A percentile compares a stretch with the other conserved stretches of the same genome.
Conservation (phyloP, 1,139 yeast genomes). For the Entelexis sorbosivorans region DNA sequence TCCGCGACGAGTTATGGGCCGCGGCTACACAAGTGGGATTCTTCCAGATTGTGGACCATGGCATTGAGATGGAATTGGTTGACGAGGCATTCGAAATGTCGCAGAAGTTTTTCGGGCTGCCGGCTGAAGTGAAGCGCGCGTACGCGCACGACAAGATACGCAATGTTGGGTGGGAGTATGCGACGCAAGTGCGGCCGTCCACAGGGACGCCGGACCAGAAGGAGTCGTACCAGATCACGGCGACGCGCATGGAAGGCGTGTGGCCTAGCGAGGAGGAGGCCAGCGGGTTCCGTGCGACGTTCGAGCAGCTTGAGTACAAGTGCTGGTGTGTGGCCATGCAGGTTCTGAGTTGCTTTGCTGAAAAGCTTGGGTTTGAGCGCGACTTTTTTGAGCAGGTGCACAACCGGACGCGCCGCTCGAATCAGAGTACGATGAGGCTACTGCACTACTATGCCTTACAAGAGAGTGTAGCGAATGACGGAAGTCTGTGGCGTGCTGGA, state of each 20-base stretch:
- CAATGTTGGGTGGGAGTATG: slow-evolving; percentile 54
- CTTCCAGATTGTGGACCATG: slow-evolving; percentile 62
- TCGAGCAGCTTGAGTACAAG: too few relatives aligned
- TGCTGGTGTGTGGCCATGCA: too few relatives aligned
- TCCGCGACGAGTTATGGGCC: slow-evolving; percentile 42
- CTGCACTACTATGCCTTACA: too few relatives aligned
- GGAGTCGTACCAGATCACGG: slow-evolving; percentile 38
- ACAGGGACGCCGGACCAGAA: slow-evolving; percentile 41
- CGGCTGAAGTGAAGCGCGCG: slow-evolving; percentile 38
- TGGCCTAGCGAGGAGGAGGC: too few relatives aligned
- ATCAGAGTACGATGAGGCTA: too few relatives aligned
- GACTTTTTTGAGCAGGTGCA: too few relatives aligned
- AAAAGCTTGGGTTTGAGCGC: too few relatives aligned
- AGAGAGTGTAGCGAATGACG: too few relatives aligned
- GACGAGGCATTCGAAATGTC: slow-evolving; percentile 44
- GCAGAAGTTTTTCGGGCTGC: slow-evolving; percentile 45
- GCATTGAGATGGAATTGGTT: slow-evolving; percentile 48
- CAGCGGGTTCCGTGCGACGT: too few relatives aligned
- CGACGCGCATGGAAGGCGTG: slow-evolving; percentile 21
- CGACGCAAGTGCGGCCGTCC: slow-evolving; percentile 32
- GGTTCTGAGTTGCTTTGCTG: too few relatives aligned
- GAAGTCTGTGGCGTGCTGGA: too few relatives aligned
- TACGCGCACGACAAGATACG: slow-evolving; percentile 38
- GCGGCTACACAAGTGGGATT: slow-evolving; percentile 67
- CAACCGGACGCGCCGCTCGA: too few relatives aligned